Percentiles rank a stretch among this genome's conserved stretches.
Evolutionary conservation across 345 rosid genomes (phyloP).

Genomic region (Euclidium syriacum): DNA sequence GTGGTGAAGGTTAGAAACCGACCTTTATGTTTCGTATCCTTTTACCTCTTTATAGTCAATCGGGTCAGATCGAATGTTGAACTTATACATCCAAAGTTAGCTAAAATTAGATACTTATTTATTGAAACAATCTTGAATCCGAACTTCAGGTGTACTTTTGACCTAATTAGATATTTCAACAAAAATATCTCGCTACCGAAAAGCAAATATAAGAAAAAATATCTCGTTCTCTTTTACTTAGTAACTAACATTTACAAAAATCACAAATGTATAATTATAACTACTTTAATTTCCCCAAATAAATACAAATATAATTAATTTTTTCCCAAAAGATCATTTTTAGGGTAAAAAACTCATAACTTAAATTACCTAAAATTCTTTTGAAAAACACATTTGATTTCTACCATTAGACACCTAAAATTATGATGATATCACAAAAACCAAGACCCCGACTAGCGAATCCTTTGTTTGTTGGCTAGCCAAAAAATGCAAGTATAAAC

Average conservation of each 20-base stretch:
- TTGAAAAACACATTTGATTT: no score
- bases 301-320: neutral
- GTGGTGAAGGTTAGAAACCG: constrained; percentile 11
- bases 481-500: no score
- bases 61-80: neutral
- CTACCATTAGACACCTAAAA: no score
- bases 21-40: neutral
- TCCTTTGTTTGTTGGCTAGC: no score
- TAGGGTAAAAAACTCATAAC: no score
- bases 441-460: no score
- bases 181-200: neutral
- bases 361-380: no score
- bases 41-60: constrained; percentile 5
- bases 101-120: constrained; percentile 11
- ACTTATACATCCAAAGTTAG: constrained; percentile 4
- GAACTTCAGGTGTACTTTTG: neutral
- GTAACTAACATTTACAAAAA: neutral
- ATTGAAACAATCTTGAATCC: constrained; percentile 2
- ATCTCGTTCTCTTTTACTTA: neutral
- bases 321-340: no score
- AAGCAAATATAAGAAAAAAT: neutral
- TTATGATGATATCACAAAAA: no score
- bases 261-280: neutral
- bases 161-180: constrained; percentile 17
- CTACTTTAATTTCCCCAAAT: neutral